phyloP scores from a whole-genome alignment of 192 early-diverging fungal genomes.

The Coemansia sp. region DNA sequence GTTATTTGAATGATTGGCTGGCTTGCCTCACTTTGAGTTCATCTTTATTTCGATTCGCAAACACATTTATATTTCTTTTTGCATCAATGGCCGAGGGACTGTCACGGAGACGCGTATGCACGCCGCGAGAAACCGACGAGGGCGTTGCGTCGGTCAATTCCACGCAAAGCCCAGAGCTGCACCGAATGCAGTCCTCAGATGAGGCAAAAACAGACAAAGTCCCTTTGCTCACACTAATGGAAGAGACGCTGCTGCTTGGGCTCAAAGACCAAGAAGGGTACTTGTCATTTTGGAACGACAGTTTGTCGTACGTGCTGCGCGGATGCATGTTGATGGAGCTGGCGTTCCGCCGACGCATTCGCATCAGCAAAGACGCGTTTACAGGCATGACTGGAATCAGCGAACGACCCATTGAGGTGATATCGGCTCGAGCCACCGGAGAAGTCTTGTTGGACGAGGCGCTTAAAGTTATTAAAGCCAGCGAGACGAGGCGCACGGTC shows the following conservation, averaged over 20 bases:
- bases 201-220: constrained; percentile 46
- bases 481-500: constrained; percentile 74
- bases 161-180: neutral
- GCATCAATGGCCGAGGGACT: constrained; percentile 45
- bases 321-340: constrained; percentile 97
- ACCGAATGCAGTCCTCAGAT: neutral
- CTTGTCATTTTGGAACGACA: constrained; percentile 99
- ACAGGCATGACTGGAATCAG: constrained; percentile 62
- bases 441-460: constrained; percentile 97
- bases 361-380: constrained; percentile 80
- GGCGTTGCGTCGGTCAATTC: neutral
- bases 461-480: constrained; percentile 85
- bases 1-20: too few relatives aligned
- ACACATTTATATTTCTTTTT: neutral
- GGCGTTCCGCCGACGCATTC: constrained; percentile 86
- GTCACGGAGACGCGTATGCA: constrained; percentile 44
- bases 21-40: too few relatives aligned
- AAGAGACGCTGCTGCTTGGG: constrained; percentile 91
- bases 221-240: constrained; percentile 88
- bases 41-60: too few relatives aligned
- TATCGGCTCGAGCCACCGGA: constrained; percentile 79
- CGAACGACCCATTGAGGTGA: constrained; percentile 84
- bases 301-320: constrained; percentile 92
- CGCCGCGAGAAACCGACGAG: constrained; percentile 30
- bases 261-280: constrained; percentile 93